phyloP scores from a whole-genome alignment of 768 basidiomycete genomes.

The Dendrothele bispora region DNA sequence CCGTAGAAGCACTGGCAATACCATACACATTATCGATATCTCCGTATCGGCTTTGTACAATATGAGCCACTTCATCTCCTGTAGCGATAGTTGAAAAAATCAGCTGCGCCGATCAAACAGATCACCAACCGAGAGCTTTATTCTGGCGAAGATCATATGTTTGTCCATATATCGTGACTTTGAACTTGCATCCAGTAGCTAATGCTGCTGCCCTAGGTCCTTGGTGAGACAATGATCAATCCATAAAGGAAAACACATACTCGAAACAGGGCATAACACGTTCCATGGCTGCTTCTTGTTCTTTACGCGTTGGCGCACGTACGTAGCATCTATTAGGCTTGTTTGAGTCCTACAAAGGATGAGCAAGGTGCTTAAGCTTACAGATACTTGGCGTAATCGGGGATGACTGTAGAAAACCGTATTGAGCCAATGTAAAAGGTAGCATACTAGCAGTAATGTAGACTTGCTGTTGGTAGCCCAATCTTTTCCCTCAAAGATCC shows the following conservation, averaged over 20 bases:
- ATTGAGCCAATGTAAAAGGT: neutral
- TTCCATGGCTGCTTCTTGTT: conserved; percentile 55
- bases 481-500: conserved; percentile 71
- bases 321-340: conserved; percentile 56
- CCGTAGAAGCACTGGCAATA: conserved; percentile 72
- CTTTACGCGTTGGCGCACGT: conserved; percentile 66
- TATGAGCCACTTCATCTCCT: conserved; percentile 67
- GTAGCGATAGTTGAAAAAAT: neutral
- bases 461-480: conserved; percentile 71
- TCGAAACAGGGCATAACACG: conserved; percentile 74
- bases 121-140: conserved; percentile 49
- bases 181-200: conserved; percentile 62
- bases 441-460: neutral
- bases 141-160: conserved; percentile 68
- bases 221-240: neutral
- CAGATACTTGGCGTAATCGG: conserved; percentile 75
- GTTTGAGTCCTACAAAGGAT: neutral
- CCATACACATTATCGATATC: conserved; percentile 64
- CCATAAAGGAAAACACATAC: conserved; percentile 40
- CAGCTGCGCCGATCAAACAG: neutral
- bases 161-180: conserved; percentile 34
- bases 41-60: conserved; percentile 61
- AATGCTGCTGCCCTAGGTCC: conserved; percentile 58
- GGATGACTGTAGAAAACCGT: conserved; percentile 57
- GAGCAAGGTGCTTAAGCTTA: conserved; percentile 29